Evolutionary conservation across 108 stramenopile genomes (phyloP), one percentile per base, ranked within the genome.

Genomic region (Pseudonitzschia delicatissima): DNA sequence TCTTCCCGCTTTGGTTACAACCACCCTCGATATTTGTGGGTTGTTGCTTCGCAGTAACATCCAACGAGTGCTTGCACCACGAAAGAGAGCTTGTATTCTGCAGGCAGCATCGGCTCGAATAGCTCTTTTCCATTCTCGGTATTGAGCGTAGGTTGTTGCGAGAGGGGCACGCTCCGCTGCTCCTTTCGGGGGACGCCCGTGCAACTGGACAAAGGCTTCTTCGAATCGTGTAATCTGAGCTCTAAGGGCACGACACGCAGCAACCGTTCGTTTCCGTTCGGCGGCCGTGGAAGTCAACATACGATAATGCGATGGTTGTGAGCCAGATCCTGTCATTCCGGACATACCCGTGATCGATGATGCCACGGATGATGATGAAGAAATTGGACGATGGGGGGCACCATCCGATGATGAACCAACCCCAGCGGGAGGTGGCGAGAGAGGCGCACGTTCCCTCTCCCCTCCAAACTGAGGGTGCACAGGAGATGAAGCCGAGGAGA

Each of bases 191-290:
- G 87, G 76, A 18, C 88, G 76, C 1, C 88, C 88, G 58, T 91
- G 85, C 33, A 91, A 35, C 50, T 81, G 78, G 34, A 87, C 53
- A 62, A 95, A 95, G 0, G 87, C 86, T 50, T 92, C 88, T 71
- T 95, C 93, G 57, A 95, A 95, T 21, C 85, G 83, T n/a, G 76
- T 80, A 20, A 95, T 95, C 64, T 95, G 91, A 1, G 90, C 83
- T 39, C 93, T 75, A 13, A 95, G 72, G 7, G 91, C 91, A 21
- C 93, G 87, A 60, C 93, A 95, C 11, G 93, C 90, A 26, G 87
- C 90, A 31, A 94, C 90, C 9, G 90, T 91, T 64, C 85, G 67
- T 57, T 92, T 94, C 33, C 93, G 73, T 61, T 94, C 93, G 8
- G 88, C 84, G 27, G 89, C 83, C 15, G 88, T 90, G 8, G 88